Percentiles rank a stretch among this genome's conserved stretches.
Evolutionary conservation across 1,139 yeast species (phyloP).

Genomic region (Scheffersomyces segobiensis): DNA sequence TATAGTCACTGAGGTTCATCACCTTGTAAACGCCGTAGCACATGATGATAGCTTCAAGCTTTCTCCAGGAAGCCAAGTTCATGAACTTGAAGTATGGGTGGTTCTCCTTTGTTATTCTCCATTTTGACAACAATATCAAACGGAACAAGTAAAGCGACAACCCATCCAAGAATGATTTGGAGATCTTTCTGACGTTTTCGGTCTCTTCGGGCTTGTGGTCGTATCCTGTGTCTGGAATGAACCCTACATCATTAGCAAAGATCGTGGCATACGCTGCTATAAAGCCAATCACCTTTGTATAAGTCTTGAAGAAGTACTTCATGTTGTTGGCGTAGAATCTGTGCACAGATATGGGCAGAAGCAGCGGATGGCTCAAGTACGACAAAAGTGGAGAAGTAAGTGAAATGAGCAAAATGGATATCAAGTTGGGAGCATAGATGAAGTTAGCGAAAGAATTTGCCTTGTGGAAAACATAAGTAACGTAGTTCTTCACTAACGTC

Average conservation of each 20-base stretch:
- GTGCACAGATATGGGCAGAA: conserved; percentile 4
- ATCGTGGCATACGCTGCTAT: conserved; percentile 34
- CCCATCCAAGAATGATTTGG: conserved; percentile 28
- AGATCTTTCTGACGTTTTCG: conserved; percentile 23
- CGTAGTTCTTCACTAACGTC: conserved; percentile 14
- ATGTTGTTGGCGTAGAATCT: conserved; percentile 15
- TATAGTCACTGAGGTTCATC: conserved; percentile 40
- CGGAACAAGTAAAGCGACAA: conserved; percentile 37
- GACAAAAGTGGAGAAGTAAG: conserved; percentile 35
- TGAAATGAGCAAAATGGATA: conserved; percentile 36
- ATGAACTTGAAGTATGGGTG: conserved; percentile 34
- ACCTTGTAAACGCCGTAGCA: conserved; percentile 40
- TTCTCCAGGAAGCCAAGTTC: conserved; percentile 30
- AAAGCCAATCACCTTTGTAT: conserved; percentile 39
- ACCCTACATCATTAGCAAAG: conserved; percentile 24
- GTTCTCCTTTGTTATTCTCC: conserved; percentile 44
- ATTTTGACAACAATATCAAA: conserved; percentile 39
- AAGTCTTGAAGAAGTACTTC: conserved; percentile 33
- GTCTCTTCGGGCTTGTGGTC: conserved; percentile 11
- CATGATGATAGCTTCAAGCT: conserved; percentile 37
- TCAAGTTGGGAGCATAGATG: conserved; percentile 37
- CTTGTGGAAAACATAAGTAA: conserved; percentile 21
- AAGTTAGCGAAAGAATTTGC: conserved; percentile 38
- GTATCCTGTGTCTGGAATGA: conserved; percentile 28
- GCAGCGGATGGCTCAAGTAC: neutral